These are phyloP conservation scores for Nemania diffusa DNA, from an alignment of 2,329 filamentous ascomycete genomes.

Conservation along the genomic window DNA sequence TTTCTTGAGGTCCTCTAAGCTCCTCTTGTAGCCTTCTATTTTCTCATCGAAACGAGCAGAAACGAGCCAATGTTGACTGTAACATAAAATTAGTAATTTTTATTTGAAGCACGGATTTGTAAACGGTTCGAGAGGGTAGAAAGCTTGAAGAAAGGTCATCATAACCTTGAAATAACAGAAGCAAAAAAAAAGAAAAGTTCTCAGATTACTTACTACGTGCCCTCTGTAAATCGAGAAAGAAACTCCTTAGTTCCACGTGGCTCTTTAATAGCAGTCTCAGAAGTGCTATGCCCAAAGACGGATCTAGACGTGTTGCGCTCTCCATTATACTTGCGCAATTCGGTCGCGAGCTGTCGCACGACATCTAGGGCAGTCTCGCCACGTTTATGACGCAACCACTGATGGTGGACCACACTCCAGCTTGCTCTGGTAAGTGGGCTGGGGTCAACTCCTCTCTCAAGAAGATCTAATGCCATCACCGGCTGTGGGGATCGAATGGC, in stretches of 20 bases:
- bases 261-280: conserved; percentile 41
- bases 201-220: conserved; percentile 60
- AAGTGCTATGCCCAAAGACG: background rate
- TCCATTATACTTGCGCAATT: conserved; percentile 59
- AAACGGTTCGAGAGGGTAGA: background rate
- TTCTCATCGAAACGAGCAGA: conserved; percentile 52
- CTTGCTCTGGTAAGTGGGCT: conserved; percentile 64
- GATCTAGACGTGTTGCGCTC: conserved; percentile 43
- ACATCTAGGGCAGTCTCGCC: conserved; percentile 69
- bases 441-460: conserved; percentile 72
- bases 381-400: conserved; percentile 49
- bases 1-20: conserved; percentile 51
- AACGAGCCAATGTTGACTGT: conserved; percentile 61
- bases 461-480: conserved; percentile 64
- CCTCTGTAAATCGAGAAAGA: conserved; percentile 60
- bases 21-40: conserved; percentile 50
- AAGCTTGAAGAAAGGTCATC: background rate
- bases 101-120: background rate
- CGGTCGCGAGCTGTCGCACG: conserved; percentile 63
- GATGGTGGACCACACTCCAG: conserved; percentile 50
- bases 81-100: conserved; percentile 4
- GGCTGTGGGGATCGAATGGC: conserved; percentile 64
- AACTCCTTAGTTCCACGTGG: conserved; percentile 61
- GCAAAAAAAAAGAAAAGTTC: background rate
- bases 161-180: background rate